phyloP scores from a whole-genome alignment of 352 stramenopile species.

The Pythium sukuiense region DNA sequence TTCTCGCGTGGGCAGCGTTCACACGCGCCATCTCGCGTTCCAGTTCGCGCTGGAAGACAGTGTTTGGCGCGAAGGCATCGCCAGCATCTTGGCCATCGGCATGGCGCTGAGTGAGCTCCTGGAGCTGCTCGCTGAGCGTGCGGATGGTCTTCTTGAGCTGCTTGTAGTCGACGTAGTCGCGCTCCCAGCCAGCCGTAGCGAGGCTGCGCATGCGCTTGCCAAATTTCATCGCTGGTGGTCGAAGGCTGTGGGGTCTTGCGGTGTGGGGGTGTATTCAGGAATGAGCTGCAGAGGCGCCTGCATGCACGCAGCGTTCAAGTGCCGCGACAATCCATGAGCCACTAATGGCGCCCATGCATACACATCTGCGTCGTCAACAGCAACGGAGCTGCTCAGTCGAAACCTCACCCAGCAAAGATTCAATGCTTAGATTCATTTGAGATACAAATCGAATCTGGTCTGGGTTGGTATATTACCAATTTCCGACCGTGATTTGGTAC shows the following conservation, averaged over 20 bases:
- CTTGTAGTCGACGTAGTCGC: constrained; percentile 85
- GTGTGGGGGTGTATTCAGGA: neutral
- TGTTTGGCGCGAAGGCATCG: constrained; percentile 21
- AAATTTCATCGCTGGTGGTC: constrained; percentile 62
- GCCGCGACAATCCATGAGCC: neutral
- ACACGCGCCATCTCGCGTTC: constrained; percentile 55
- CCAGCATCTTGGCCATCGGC: neutral
- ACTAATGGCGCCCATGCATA: neutral
- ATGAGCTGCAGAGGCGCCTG: neutral
- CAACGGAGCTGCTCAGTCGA: neutral
- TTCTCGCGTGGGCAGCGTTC: constrained; percentile 56
- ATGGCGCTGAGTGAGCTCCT: neutral
- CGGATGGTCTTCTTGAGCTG: constrained; percentile 71
- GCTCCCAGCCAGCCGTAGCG: constrained; percentile 51
- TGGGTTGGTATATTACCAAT: neutral
- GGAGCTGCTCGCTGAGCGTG: constrained; percentile 16
- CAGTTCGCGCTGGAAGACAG: constrained; percentile 32
- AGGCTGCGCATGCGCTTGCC: constrained; percentile 79
- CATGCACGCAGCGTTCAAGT: neutral
- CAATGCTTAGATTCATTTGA: neutral
- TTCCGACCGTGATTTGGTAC: neutral
- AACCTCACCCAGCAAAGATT: constrained; percentile 2
- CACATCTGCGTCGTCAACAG: neutral
- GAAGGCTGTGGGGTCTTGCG: neutral
- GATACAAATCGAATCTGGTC: neutral